Conservation (phyloP, 192 early-diverging fungal genomes). For the Coemansia reversa region DNA sequence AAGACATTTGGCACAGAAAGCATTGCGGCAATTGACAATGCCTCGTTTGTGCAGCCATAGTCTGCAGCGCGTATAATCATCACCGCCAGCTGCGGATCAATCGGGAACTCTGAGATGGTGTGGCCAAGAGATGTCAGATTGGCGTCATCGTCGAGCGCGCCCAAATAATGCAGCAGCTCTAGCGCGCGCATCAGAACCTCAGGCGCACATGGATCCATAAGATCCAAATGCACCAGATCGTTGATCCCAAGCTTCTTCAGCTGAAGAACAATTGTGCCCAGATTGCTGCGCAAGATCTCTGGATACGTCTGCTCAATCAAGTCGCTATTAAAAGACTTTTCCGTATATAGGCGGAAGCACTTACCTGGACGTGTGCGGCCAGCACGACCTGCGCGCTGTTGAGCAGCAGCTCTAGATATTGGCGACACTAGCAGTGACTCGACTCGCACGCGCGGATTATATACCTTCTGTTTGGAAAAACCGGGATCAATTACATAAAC, state of each 20-base stretch:
- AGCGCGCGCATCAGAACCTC: constrained; percentile 98
- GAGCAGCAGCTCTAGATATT: constrained; percentile 91
- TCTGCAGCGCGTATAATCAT: constrained; percentile 85
- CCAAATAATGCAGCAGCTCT: constrained; percentile 93
- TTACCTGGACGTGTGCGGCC: constrained; percentile 98
- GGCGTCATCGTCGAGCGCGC: constrained; percentile 92
- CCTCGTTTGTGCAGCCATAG: constrained; percentile 90
- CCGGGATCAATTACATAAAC: constrained; percentile 99
- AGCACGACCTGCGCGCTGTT: constrained; percentile 97
- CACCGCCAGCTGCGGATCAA: constrained; percentile 95
- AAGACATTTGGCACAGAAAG: constrained; percentile 88
- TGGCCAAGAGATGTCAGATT: constrained; percentile 82
- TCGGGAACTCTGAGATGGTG: constrained; percentile 92
- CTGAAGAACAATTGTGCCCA: constrained; percentile 95
- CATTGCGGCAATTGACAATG: constrained; percentile 92
- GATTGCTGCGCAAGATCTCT: constrained; percentile 95
- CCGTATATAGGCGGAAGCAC: constrained; percentile 97
- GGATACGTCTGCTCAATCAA: constrained; percentile 97
- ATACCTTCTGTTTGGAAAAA: constrained; percentile 99
- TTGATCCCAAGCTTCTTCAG: constrained; percentile 97
- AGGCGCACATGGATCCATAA: constrained; percentile 99
- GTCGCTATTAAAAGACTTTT: constrained; percentile 91
- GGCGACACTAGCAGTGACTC: constrained; percentile 94
- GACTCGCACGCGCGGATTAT: constrained; percentile 95
- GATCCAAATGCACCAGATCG: constrained; percentile 98